Conservation (phyloP, 2,329 filamentous ascomycete species). For the Alternaria sp. region DNA sequence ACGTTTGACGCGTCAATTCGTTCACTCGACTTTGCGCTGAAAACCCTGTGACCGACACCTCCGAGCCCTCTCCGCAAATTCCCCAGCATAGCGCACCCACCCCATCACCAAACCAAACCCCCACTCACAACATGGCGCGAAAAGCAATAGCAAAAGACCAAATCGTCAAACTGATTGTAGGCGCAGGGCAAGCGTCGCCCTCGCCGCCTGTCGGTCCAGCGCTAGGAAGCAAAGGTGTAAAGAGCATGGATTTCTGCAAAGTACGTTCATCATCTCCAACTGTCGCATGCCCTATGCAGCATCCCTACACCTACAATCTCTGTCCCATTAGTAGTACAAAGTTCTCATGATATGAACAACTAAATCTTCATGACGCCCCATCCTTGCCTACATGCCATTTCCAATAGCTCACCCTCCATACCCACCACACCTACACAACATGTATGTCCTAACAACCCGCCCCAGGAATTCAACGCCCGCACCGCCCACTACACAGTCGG, state of each 20-base stretch:
- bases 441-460: background rate
- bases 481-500: slow-evolving; percentile 85
- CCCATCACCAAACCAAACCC: slow-evolving; percentile 6
- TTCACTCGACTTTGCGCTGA: background rate
- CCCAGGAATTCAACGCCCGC: slow-evolving; percentile 93
- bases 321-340: too few species aligned
- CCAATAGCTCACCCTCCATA: too few species aligned
- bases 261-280: slow-evolving; percentile 11
- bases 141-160: slow-evolving; percentile 50
- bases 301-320: background rate
- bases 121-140: slow-evolving; percentile 44
- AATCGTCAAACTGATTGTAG: slow-evolving; percentile 96
- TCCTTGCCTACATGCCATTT: too few species aligned
- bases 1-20: background rate
- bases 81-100: slow-evolving; percentile 14
- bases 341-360: too few species aligned
- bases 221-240: slow-evolving; percentile 95
- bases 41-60: slow-evolving; percentile 32
- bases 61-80: slow-evolving; percentile 33
- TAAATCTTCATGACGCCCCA: too few species aligned
- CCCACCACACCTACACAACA: background rate
- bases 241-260: slow-evolving; percentile 98
- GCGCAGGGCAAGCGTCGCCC: slow-evolving; percentile 92
- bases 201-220: slow-evolving; percentile 96
- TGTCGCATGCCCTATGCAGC: background rate